phyloP scores from a whole-genome alignment of 2,329 filamentous ascomycete species.

The Calonectria multiphialidica region DNA sequence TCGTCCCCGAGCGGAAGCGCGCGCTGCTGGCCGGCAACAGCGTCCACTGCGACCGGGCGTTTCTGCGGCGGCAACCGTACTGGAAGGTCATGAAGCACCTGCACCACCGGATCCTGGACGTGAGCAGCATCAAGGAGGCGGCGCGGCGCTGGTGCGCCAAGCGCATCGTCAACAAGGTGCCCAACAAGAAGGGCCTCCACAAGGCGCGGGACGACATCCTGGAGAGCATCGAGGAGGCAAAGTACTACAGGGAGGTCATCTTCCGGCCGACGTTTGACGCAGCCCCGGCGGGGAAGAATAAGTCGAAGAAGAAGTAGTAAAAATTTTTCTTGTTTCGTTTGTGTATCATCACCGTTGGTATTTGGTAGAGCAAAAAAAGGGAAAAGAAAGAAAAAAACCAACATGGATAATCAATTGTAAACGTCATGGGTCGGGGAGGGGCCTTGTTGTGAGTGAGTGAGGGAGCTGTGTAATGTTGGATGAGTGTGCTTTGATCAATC shows the following conservation, averaged over 20 bases:
- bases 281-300: constrained; percentile 36
- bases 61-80: constrained; percentile 82
- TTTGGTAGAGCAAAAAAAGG: background rate
- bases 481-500: constrained; percentile 4
- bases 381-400: background rate
- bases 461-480: background rate
- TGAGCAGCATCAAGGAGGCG: constrained; percentile 93
- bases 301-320: constrained; percentile 25
- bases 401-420: background rate
- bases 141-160: constrained; percentile 79
- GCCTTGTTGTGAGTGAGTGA: background rate
- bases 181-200: constrained; percentile 81
- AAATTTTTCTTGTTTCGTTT: background rate
- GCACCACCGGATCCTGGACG: constrained; percentile 92
- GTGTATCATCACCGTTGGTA: background rate
- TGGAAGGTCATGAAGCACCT: constrained; percentile 79
- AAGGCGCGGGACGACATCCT: constrained; percentile 90
- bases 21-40: constrained; percentile 92
- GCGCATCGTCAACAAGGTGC: constrained; percentile 65
- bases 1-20: constrained; percentile 74
- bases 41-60: constrained; percentile 89
- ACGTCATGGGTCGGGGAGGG: background rate
- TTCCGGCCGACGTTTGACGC: constrained; percentile 61
- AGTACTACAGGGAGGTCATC: constrained; percentile 80
- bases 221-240: constrained; percentile 94